Conservation (phyloP, 495 filamentous ascomycete species). For the Letharia lupina region DNA sequence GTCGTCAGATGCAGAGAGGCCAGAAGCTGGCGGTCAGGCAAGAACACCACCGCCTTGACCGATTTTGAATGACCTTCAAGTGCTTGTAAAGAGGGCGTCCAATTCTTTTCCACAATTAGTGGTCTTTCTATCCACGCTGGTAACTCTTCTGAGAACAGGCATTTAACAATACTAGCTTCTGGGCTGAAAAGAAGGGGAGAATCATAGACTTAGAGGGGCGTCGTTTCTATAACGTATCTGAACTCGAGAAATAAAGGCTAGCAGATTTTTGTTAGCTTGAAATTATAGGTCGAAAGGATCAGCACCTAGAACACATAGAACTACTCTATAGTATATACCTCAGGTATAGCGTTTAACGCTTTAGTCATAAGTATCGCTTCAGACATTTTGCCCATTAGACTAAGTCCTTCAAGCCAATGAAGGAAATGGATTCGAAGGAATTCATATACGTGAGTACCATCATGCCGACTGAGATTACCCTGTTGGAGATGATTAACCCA, state of each 20-base stretch:
- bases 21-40: conserved; percentile 25
- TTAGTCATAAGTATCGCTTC: conserved; percentile 14
- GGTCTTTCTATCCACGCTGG: conserved; percentile 15
- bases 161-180: conserved; percentile 7
- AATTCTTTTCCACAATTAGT: conserved; percentile 12
- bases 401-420: conserved; percentile 25
- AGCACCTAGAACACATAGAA: background rate
- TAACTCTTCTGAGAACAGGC: conserved; percentile 5
- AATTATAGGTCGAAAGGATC: conserved; percentile 5
- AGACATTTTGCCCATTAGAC: conserved; percentile 21
- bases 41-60: conserved; percentile 30
- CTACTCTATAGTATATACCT: background rate
- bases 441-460: conserved; percentile 20
- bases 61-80: conserved; percentile 21
- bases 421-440: conserved; percentile 24
- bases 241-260: conserved; percentile 7
- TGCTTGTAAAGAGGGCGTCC: conserved; percentile 14
- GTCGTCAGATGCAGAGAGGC: conserved; percentile 32
- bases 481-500: conserved; percentile 28
- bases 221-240: conserved; percentile 7
- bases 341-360: conserved; percentile 3
- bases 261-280: background rate
- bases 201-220: conserved; percentile 13
- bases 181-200: conserved; percentile 12
- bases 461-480: conserved; percentile 10